Conservation (phyloP, 2,329 filamentous ascomycete genomes). For the Uncinocarpus reesii region DNA sequence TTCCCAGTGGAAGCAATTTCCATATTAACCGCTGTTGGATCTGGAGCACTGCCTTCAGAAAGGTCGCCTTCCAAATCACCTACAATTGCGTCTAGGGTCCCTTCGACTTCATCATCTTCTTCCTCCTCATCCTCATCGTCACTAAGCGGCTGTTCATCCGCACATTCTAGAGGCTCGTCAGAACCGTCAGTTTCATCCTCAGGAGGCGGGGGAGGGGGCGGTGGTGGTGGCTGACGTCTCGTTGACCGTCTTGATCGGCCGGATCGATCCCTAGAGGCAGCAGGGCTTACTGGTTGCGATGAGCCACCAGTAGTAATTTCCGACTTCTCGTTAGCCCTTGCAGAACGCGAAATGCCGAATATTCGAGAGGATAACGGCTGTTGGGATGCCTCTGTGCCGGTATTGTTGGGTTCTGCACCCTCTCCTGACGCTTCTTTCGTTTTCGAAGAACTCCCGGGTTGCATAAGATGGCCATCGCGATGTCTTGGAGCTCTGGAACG, state of each 20-base stretch:
- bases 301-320: background rate
- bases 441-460: constrained; percentile 59
- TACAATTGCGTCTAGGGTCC: constrained; percentile 73
- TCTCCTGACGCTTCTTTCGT: constrained; percentile 42
- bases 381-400: constrained; percentile 8
- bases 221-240: constrained; percentile 8
- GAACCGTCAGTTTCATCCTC: constrained; percentile 51
- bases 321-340: constrained; percentile 8
- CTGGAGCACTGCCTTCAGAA: constrained; percentile 60
- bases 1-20: constrained; percentile 79
- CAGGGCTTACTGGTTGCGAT: constrained; percentile 26
- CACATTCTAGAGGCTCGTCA: constrained; percentile 73
- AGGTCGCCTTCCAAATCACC: constrained; percentile 81
- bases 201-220: constrained; percentile 37
- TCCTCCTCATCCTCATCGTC: constrained; percentile 54
- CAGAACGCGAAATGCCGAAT: constrained; percentile 1
- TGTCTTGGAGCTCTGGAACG: constrained; percentile 53
- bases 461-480: constrained; percentile 57
- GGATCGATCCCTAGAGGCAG: constrained; percentile 25
- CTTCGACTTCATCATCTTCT: constrained; percentile 42
- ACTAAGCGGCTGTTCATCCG: constrained; percentile 70
- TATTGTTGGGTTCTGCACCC: constrained; percentile 12
- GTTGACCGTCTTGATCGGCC: constrained; percentile 11
- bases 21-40: constrained; percentile 81
- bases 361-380: constrained; percentile 25